Evolutionary conservation across 495 filamentous ascomycete species (phyloP).

Genomic region (Xylaria curta): DNA sequence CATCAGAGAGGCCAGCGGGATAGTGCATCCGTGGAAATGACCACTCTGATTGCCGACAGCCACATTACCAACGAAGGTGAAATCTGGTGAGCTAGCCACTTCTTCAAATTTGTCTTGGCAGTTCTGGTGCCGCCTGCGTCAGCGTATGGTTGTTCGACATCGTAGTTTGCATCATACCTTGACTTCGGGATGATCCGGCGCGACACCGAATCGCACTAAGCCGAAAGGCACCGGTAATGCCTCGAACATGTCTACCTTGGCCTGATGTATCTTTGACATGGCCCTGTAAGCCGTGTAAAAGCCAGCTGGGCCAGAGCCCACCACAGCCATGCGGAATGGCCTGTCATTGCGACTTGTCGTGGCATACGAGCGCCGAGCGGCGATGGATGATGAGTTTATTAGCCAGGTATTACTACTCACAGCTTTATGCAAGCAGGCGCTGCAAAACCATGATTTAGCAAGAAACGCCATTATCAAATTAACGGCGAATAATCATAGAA

Average conservation of each 20-base stretch:
- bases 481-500: not conserved
- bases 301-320: constrained; percentile 94
- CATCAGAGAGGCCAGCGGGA: constrained; percentile 71
- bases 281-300: constrained; percentile 92
- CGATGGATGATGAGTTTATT: constrained; percentile 11
- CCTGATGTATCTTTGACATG: constrained; percentile 72
- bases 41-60: constrained; percentile 67
- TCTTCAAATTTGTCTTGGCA: constrained; percentile 92
- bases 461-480: constrained; percentile 29
- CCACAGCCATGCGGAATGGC: constrained; percentile 79
- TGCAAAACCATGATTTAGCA: constrained; percentile 36
- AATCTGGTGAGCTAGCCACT: constrained; percentile 78
- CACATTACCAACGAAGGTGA: constrained; percentile 92
- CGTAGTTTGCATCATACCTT: constrained; percentile 65
- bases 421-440: constrained; percentile 34
- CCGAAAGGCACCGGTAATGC: constrained; percentile 91
- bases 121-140: constrained; percentile 62
- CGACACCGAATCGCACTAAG: constrained; percentile 89
- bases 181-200: constrained; percentile 96
- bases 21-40: constrained; percentile 52
- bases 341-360: constrained; percentile 48
- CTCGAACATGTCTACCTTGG: constrained; percentile 95
- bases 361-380: constrained; percentile 33
- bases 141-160: not conserved
- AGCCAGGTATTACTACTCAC: constrained; percentile 16